Evolutionary conservation across 1,284 basidiomycete species (phyloP), one percentile per base, ranked within the genome.

Genomic region (Austroboletus niveus): DNA sequence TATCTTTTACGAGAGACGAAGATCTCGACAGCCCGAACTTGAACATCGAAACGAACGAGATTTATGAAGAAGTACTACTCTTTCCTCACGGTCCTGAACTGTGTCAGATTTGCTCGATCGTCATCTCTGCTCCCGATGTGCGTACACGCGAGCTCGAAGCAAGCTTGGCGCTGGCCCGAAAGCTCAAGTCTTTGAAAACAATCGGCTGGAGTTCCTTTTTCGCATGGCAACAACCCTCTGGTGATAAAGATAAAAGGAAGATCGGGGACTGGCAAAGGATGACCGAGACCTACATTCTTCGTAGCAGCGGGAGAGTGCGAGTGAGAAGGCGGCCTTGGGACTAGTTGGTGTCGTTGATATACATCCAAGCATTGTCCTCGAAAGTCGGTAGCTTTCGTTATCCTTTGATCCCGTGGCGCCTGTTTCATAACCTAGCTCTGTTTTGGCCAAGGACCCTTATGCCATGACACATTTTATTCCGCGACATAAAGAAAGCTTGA

Each of bases 151-250:
- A 83, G 60, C 66, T 79, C 1, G 61, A 70, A 35, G 78, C 76
- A 12, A 72, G 72, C 49, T 59, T 79, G 42, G 59, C 70, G 24
- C 61, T 82, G 14, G 78, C 75, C 11, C 66, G 69, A 51, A 65
- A 66, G 40, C 63, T 85, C 48, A 72, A 70, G 38, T 69, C 71
- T 2, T 54, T 85, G 22, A 60, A 69, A 54, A 74, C 57, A 7
- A 67, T 84, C 40, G 64, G 72, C 27, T 86, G 83, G 80, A 79
- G 77, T 54, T 77, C 81, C 0, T 79, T 79, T 60, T 81, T 82
- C 56, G 57, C 63, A 39, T 58, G 49, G 45, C 44, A 49, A 44
- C 36, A 39, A 20, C 40, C 44, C 40, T 22, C 38, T n/a, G 49
- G 56, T 44, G 57, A 24, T 24, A 24, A 53, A 22, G 11, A 22